Evolutionary conservation across 768 basidiomycete species (phyloP), one percentile per base, ranked within the genome.

Genomic region (Termitomyces sp.): DNA sequence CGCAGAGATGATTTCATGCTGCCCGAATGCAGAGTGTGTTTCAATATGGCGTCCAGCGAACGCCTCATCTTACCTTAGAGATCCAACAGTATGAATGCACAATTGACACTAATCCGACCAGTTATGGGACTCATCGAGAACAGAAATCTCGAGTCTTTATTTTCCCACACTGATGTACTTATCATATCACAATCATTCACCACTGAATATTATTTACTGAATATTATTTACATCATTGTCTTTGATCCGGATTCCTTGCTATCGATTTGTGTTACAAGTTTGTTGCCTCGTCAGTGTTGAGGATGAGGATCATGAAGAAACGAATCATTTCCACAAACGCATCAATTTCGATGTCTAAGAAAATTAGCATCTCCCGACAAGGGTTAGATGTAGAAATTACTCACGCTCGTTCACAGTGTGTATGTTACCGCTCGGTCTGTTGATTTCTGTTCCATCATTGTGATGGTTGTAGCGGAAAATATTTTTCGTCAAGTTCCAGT

Each of bases 391-490:
- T 4, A 56, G 18, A 36, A 14, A 35, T 44, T 52, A 54, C 81
- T 65, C 64, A 86, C 87, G 77, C 77, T 90, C 90, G 57, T 90
- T 81, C 28, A 90, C 80, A 2, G 88, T 88, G 68, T 90, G 90
- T n/a, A 85, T 70, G 1, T 78, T 77, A 51, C 70, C 70, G 24
- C 40, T 22, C n/a, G 74, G 61, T 30, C 70, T 65, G 20, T 67
- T 70, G 0, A 67, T 65, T 30, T 64, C 64, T 42, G 71, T 70
- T 8, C 69, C 75, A 20, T 66, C 68, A 57, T 77, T 77, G 13
- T 69, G 68, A 57, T 82, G 80, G 57, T 66, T 74, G 65, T 90
- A 92, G 20, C 89, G 82, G 79, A 88, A 90, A 60, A 92, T 90
- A 62, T 82, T 77, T 38, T 70, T 65, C 6, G 81, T 78, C 36